Base-by-base conservation (phyloP, 257 asterid species). In the Gardenia jasminoides region DNA sequence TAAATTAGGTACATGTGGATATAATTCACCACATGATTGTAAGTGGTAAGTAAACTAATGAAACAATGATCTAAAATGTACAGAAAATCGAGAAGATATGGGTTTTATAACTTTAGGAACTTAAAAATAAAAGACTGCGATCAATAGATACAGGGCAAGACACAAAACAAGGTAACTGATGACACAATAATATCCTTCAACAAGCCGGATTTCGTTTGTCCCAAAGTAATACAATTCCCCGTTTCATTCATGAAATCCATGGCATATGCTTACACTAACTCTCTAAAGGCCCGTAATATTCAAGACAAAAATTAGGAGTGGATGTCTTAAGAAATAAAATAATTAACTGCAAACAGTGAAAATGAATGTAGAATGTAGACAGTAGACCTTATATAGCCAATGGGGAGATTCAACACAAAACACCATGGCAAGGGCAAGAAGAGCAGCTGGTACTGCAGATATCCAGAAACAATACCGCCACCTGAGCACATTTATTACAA, bases 391-490 rank as follows among this genome's bases (percentile, higher is more conserved):
- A 86, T 93, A 93, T 43, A 94, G 88, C 99, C 99, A 93, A 61
- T 87, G 91, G 24, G 99, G 99, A 83, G 98, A 93, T 81, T 94
- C 99, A 54, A 83, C 98, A 85, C 99, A 94, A 82, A 90, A 94
- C 83, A 83, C 84, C 97, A 94, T 94, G 44, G 88, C 83, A 77
- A 94, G 80, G 79, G 88, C 93, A 68, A 94, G 92, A 74, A 88
- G 26, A 17, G 89, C 85, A 84, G 99, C 96, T 15, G 99, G 99
- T 84, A 93, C 68, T 48, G 86, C 78, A 72, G 99, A 91, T 74
- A 88, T 71, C 98, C 97, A 93, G 82, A 94, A 94, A 88, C 98
- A 94, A 72, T 87, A 76, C 83, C 97, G 94, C 99, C 99, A 94
- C 99, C 98, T 94, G 84, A 70, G 77, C 76, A 77, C 74, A 82